Conservation (phyloP, 2,329 filamentous ascomycete species). For the Alternaria panax region DNA sequence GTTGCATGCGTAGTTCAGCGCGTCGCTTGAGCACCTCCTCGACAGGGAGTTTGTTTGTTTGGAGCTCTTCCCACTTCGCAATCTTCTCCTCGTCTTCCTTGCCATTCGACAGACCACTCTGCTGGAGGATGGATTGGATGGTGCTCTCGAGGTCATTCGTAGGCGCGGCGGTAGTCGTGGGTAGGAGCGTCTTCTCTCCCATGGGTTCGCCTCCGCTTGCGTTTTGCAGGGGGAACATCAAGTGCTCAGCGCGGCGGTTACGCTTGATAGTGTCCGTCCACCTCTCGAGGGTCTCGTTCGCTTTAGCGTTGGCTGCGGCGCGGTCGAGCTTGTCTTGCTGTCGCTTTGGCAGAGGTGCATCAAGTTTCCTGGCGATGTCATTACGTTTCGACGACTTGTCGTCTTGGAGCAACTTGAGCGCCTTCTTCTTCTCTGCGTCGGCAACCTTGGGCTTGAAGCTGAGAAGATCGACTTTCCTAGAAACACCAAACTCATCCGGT, state of each 20-base stretch:
- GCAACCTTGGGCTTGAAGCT: slow-evolving; percentile 77
- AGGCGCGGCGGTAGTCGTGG: slow-evolving; percentile 64
- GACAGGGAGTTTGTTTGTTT: slow-evolving; percentile 74
- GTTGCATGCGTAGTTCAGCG: slow-evolving; percentile 76
- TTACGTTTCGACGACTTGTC: slow-evolving; percentile 65
- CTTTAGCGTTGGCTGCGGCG: slow-evolving; percentile 83
- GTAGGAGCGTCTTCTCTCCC: slow-evolving; percentile 70
- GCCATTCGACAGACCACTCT: slow-evolving; percentile 77
- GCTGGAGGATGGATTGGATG: slow-evolving; percentile 87
- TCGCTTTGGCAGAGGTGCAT: slow-evolving; percentile 81
- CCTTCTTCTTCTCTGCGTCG: slow-evolving; percentile 78
- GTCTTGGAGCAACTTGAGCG: slow-evolving; percentile 76
- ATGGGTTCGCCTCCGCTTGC: slow-evolving; percentile 67
- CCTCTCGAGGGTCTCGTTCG: slow-evolving; percentile 85
- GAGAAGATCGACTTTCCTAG: slow-evolving; percentile 74
- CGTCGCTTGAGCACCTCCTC: slow-evolving; percentile 76
- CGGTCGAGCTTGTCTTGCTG: slow-evolving; percentile 88
- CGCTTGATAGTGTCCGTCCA: slow-evolving; percentile 97
- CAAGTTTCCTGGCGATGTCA: slow-evolving; percentile 72
- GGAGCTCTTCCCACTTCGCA: slow-evolving; percentile 72
- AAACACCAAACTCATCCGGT: slow-evolving; percentile 67
- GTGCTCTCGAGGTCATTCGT: slow-evolving; percentile 83
- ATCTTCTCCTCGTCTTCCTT: slow-evolving; percentile 69
- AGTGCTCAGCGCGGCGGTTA: slow-evolving; percentile 88
- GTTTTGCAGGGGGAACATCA: slow-evolving; percentile 84